These are phyloP conservation scores for Ramichloridium luteum DNA, from an alignment of 2,329 filamentous ascomycete species.

Conservation along the genomic window DNA sequence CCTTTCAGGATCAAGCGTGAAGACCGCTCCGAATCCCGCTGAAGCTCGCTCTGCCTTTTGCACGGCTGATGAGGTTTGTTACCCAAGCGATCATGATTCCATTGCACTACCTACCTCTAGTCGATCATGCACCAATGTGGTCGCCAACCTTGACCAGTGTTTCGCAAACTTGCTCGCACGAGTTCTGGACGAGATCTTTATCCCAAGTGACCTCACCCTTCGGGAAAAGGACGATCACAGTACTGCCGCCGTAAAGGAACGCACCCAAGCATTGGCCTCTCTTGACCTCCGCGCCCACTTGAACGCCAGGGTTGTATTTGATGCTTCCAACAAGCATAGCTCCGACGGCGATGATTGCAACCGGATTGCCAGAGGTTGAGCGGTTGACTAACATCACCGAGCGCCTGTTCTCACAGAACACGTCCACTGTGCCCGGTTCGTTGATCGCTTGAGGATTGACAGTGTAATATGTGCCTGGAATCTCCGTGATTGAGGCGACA, in stretches of 20 bases:
- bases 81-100: no score
- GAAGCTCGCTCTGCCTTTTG: no score
- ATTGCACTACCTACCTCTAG: no score
- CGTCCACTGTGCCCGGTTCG: conserved; percentile 29
- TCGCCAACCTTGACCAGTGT: conserved; percentile 29
- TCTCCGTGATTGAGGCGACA: conserved; percentile 25
- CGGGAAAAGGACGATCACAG: conserved; percentile 30
- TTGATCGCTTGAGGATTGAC: conserved; percentile 34
- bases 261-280: conserved; percentile 31
- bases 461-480: conserved; percentile 30
- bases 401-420: conserved; percentile 33
- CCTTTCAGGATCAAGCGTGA: no score
- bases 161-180: conserved; percentile 27
- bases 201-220: conserved; percentile 27
- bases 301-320: conserved; percentile 28
- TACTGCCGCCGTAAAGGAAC: conserved; percentile 33
- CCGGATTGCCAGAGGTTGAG: conserved; percentile 15
- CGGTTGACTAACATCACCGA: conserved; percentile 29
- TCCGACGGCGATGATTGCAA: conserved; percentile 31
- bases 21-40: no score
- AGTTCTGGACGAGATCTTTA: conserved; percentile 29
- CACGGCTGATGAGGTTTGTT: no score
- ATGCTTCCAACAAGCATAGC: conserved; percentile 35
- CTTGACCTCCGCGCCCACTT: conserved; percentile 22
- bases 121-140: no score